phyloP scores from a whole-genome alignment of 768 basidiomycete genomes.

The Boletus reticuloceps region DNA sequence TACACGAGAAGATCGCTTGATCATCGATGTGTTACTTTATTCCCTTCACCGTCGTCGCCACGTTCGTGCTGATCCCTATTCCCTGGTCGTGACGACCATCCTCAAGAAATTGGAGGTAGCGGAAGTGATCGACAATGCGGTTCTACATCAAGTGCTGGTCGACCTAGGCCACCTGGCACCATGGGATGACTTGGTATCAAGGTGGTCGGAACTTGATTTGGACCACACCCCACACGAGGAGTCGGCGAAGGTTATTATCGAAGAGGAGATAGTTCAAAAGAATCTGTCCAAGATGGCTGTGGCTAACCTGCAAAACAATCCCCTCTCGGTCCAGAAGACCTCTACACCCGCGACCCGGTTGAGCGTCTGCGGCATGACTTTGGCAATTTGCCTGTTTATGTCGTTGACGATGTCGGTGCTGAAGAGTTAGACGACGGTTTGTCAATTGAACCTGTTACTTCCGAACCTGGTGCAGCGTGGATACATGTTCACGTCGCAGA shows the following conservation, averaged over 20 bases:
- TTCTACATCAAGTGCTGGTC: constrained; percentile 49
- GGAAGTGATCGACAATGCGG: constrained; percentile 21
- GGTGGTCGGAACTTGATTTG: constrained; percentile 35
- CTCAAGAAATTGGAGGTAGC: constrained; percentile 53
- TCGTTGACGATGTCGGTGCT: constrained; percentile 79
- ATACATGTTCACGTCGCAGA: constrained; percentile 93
- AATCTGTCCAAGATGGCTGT: constrained; percentile 12
- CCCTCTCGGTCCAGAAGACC: constrained; percentile 59
- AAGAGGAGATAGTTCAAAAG: constrained; percentile 24
- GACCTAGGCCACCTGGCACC: constrained; percentile 74
- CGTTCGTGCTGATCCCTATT: constrained; percentile 65
- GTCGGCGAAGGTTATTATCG: constrained; percentile 33
- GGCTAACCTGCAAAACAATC: constrained; percentile 12
- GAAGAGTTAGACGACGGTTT: constrained; percentile 93
- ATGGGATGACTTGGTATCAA: constrained; percentile 70
- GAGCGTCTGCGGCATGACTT: constrained; percentile 83
- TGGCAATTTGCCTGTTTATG: constrained; percentile 74
- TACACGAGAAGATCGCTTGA: constrained; percentile 49
- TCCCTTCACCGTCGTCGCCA: constrained; percentile 47
- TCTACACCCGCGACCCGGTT: constrained; percentile 60
- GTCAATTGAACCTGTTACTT: constrained; percentile 68
- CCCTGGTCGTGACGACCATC: constrained; percentile 48
- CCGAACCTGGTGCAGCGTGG: constrained; percentile 66
- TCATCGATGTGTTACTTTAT: constrained; percentile 57
- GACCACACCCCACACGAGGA: constrained; percentile 23